These are phyloP conservation scores for Parachaetomium inaequale DNA, from an alignment of 495 filamentous ascomycete genomes.

Conservation along the genomic window DNA sequence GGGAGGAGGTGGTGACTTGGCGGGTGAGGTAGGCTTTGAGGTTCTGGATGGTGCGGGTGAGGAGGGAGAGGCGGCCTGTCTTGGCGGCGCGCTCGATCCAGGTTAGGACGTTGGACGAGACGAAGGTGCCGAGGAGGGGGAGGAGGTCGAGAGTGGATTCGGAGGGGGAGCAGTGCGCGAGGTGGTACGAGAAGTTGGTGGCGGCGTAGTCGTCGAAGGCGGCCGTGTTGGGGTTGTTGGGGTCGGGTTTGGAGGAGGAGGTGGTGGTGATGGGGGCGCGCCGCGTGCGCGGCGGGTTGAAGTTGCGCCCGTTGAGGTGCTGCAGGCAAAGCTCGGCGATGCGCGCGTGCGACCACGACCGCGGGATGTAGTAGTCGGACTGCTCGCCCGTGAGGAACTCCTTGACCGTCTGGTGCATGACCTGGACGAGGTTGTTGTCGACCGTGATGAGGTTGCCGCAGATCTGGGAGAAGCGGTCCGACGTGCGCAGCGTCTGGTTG, in stretches of 20 bases:
- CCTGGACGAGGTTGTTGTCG: constrained; percentile 20
- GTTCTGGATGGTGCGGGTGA: constrained; percentile 23
- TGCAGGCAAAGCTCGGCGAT: constrained; percentile 24
- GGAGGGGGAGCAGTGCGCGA: constrained; percentile 20
- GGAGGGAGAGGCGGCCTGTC: constrained; percentile 13
- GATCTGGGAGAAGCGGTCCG: constrained; percentile 17
- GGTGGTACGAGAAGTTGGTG: constrained; percentile 24
- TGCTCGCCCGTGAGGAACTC: constrained; percentile 22
- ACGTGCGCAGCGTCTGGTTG: constrained; percentile 19
- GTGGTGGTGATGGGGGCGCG: not conserved
- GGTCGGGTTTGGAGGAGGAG: not conserved
- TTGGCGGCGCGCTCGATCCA: constrained; percentile 25
- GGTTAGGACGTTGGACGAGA: constrained; percentile 20
- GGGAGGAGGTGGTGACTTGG: constrained; percentile 7
- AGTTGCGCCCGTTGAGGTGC: constrained; percentile 22
- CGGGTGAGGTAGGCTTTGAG: constrained; percentile 20
- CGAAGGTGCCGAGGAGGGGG: constrained; percentile 15
- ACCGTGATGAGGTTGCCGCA: constrained; percentile 26
- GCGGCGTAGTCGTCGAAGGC: constrained; percentile 21
- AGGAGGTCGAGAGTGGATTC: constrained; percentile 16
- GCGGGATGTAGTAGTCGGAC: constrained; percentile 17
- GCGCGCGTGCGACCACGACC: constrained; percentile 19
- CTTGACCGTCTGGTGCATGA: constrained; percentile 28
- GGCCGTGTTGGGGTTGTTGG: not conserved
- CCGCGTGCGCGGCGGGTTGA: constrained; percentile 18